Conservation (phyloP, 2,329 filamentous ascomycete species). For the Karstenula rhodostoma region DNA sequence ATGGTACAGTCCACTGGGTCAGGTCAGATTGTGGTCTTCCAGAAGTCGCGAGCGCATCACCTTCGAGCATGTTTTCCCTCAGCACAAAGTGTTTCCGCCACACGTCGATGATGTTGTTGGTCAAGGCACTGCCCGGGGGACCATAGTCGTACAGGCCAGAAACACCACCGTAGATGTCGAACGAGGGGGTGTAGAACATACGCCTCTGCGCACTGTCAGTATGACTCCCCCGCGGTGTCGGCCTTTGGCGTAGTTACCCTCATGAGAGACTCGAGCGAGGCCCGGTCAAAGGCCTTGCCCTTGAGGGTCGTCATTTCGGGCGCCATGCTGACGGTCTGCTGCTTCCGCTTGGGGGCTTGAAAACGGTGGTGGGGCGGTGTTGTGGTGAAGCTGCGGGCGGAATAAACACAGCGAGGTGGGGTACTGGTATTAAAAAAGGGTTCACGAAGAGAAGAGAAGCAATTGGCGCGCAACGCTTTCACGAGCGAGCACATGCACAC, state of each 20-base stretch:
- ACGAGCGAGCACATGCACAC: constrained; percentile 52
- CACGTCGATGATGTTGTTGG: constrained; percentile 85
- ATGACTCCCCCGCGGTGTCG: constrained; percentile 24
- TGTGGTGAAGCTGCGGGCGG: constrained; percentile 46
- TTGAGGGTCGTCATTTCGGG: constrained; percentile 64
- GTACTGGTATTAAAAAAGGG: constrained; percentile 36
- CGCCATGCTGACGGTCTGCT: constrained; percentile 37
- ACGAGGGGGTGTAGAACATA: constrained; percentile 90
- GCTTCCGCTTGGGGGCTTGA: constrained; percentile 40
- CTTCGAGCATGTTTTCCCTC: constrained; percentile 92
- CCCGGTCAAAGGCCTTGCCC: constrained; percentile 87
- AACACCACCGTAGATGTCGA: constrained; percentile 92
- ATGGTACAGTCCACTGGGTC: constrained; percentile 81
- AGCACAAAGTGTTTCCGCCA: constrained; percentile 96
- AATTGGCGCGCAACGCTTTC: constrained; percentile 49
- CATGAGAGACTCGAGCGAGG: constrained; percentile 82
- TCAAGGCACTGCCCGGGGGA: constrained; percentile 83
- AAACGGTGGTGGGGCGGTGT: constrained; percentile 40
- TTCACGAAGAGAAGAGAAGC: constrained; percentile 35
- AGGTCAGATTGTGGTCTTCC: constrained; percentile 24
- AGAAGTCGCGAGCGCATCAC: constrained; percentile 28
- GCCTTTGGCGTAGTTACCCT: constrained; percentile 62
- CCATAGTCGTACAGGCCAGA: constrained; percentile 93
- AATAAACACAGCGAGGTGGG: constrained; percentile 41
- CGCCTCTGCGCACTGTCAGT: constrained; percentile 42